Evolutionary conservation across 768 basidiomycete species (phyloP).

Genomic region (Trametopsis cervina): DNA sequence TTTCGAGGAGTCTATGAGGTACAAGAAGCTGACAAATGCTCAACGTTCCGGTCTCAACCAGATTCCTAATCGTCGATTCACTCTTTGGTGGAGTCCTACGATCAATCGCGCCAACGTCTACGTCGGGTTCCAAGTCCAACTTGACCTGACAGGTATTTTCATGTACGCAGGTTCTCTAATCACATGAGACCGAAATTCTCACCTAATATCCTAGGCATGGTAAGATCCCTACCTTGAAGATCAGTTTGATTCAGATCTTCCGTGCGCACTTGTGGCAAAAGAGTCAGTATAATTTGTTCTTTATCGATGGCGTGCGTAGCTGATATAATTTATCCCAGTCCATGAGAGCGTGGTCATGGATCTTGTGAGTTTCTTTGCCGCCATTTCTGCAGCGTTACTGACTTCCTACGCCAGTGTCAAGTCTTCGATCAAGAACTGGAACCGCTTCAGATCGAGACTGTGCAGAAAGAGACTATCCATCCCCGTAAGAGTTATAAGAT

Average conservation of each 20-base stretch:
- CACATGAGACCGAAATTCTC: constrained; percentile 3
- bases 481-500: constrained; percentile 99
- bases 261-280: constrained; percentile 99
- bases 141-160: constrained; percentile 96
- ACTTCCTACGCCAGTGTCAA: constrained; percentile 59
- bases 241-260: constrained; percentile 99
- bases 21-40: constrained; percentile 96
- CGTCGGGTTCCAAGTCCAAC: constrained; percentile 99
- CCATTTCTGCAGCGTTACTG: no score
- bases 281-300: constrained; percentile 48
- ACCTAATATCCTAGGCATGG: constrained; percentile 63
- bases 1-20: constrained; percentile 94
- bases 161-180: constrained; percentile 40
- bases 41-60: constrained; percentile 97
- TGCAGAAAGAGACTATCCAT: constrained; percentile 99
- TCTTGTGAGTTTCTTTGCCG: constrained; percentile 47
- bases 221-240: constrained; percentile 96
- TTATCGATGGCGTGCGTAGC: constrained; percentile 14
- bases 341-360: constrained; percentile 94
- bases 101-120: constrained; percentile 99
- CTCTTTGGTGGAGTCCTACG: constrained; percentile 98
- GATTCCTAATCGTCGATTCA: constrained; percentile 98
- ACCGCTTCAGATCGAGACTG: constrained; percentile 96
- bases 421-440: constrained; percentile 99
- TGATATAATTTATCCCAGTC: constrained; percentile 37